These are phyloP conservation scores for Hymenoscyphus albidus DNA, from an alignment of 2,329 filamentous ascomycete species.

Conservation along the genomic window DNA sequence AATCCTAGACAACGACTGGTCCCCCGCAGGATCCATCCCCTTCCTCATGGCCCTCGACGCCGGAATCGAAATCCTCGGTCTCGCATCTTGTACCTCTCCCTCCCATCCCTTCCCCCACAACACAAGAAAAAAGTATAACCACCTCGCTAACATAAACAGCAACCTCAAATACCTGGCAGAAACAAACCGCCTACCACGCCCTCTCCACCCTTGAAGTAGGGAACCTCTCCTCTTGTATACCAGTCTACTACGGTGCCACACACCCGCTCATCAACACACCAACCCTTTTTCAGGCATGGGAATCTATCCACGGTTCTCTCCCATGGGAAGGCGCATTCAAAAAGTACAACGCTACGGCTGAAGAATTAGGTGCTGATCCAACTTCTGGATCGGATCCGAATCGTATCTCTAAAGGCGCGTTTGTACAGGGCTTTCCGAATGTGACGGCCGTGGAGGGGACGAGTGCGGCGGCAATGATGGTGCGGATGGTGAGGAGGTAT, in stretches of 20 bases:
- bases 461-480: constrained; percentile 44
- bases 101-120: too few species aligned
- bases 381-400: constrained; percentile 42
- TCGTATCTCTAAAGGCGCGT: constrained; percentile 40
- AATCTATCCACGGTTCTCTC: constrained; percentile 42
- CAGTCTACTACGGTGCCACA: constrained; percentile 44
- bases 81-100: constrained; percentile 33
- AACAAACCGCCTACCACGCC: constrained; percentile 43
- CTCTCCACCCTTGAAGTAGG: constrained; percentile 45
- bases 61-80: constrained; percentile 42
- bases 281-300: constrained; percentile 42
- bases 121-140: background rate
- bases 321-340: constrained; percentile 46
- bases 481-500: constrained; percentile 46
- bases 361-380: constrained; percentile 42
- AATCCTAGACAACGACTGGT: constrained; percentile 48
- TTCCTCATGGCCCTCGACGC: constrained; percentile 44
- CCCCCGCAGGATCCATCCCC: constrained; percentile 40
- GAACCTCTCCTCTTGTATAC: constrained; percentile 43
- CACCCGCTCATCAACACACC: constrained; percentile 46
- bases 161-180: constrained; percentile 45
- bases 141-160: constrained; percentile 9
- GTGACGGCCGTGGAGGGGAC: constrained; percentile 38
- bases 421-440: constrained; percentile 45
- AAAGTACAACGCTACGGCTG: constrained; percentile 41